A percentile compares a stretch with the other conserved stretches of the same genome.
These are phyloP conservation scores for Pseudevernia furfuracea DNA, from an alignment of 495 filamentous ascomycete species.

Conservation along the genomic window DNA sequence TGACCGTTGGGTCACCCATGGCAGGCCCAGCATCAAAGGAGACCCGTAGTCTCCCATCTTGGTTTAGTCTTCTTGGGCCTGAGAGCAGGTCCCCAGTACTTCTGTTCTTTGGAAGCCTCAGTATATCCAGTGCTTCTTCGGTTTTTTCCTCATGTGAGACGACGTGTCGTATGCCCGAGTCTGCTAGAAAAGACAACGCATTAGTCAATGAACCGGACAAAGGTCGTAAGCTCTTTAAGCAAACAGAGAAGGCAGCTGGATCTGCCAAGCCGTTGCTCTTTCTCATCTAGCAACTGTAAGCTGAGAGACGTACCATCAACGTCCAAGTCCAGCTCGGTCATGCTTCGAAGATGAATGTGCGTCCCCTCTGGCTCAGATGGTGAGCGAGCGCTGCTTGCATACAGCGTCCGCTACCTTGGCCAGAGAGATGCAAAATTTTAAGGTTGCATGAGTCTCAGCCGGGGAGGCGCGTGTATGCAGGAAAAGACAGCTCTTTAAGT, in stretches of 20 bases:
- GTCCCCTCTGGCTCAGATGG: slow-evolving; percentile 10
- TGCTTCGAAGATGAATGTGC: slow-evolving; percentile 7
- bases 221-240: neutral
- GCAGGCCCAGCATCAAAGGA: slow-evolving; percentile 37
- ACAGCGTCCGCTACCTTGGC: slow-evolving; percentile 16
- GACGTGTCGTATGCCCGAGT: slow-evolving; percentile 13
- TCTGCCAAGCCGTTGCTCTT: neutral
- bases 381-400: neutral
- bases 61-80: slow-evolving; percentile 26
- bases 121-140: slow-evolving; percentile 1
- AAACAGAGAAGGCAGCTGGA: neutral
- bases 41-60: slow-evolving; percentile 31
- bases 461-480: slow-evolving; percentile 7
- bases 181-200: neutral
- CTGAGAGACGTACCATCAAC: slow-evolving; percentile 13
- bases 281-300: neutral
- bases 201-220: neutral
- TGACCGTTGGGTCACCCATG: slow-evolving; percentile 36
- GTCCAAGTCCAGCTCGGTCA: slow-evolving; percentile 16
- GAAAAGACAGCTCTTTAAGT: neutral
- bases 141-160: slow-evolving; percentile 19
- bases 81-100: slow-evolving; percentile 55
- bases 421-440: slow-evolving; percentile 13
- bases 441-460: slow-evolving; percentile 10
- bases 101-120: slow-evolving; percentile 51